Conservation (phyloP, 305 asterid species). For the Petunia hybrid region DNA sequence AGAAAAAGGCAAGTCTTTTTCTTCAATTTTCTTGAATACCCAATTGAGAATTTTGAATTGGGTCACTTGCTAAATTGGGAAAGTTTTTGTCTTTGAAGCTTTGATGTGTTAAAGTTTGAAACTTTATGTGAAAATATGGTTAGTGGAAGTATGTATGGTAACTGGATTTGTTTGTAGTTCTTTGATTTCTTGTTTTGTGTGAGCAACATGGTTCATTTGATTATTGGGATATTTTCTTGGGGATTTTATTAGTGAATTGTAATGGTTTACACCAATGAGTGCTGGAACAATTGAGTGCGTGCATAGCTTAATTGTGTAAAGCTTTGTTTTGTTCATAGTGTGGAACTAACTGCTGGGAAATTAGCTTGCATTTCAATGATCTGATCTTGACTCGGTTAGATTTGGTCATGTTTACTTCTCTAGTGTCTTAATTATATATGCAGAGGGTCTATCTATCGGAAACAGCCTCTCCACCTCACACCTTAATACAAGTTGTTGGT, state of each 20-base stretch:
- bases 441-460: no score
- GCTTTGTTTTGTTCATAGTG: neutral
- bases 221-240: neutral
- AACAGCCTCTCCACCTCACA: no score
- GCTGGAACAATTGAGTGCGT: constrained; percentile 3
- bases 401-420: neutral
- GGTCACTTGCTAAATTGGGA: neutral
- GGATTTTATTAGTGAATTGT: neutral
- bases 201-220: constrained; percentile 11
- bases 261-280: constrained; percentile 1
- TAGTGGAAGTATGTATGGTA: constrained; percentile 18
- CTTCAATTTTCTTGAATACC: constrained; percentile 13
- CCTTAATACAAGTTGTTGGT: no score
- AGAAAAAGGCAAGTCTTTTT: constrained; percentile 30
- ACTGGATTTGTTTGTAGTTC: constrained; percentile 16
- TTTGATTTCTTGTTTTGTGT: neutral
- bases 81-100: neutral
- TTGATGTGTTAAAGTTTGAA: constrained; percentile 18
- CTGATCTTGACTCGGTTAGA: neutral
- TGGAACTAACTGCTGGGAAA: neutral
- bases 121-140: neutral
- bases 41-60: constrained; percentile 24
- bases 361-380: neutral
- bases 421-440: neutral
- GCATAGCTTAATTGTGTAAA: constrained; percentile 1